Base-by-base conservation (phyloP, 805 yeast genomes). In the Cyberlindnera euphorbiae region DNA sequence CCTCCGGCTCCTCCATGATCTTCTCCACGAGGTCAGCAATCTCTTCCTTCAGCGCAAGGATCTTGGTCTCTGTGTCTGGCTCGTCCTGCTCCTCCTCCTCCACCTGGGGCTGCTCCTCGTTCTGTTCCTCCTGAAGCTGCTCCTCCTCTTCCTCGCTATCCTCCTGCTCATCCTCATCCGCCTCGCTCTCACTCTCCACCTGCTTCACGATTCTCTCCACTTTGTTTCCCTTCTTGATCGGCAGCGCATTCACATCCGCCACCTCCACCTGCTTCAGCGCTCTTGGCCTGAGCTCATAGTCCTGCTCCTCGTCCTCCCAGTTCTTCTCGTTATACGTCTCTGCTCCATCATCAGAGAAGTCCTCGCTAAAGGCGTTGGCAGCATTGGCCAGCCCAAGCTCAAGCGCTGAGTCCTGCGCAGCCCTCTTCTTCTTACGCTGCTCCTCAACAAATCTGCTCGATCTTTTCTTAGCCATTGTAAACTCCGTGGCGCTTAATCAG, bases 1-100 rank as follows among this genome's bases (percentile, higher is more conserved):
- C 95, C 58, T 93, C 97, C 6, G 97, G 96, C 40, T 86, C 85
- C 55, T 88, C 95, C 50, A 77, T 77, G 24, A 90, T 62, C 28
- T 73, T 72, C 26, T 85, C 83, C 1, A 95, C 96, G 32, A 81
- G 59, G 14, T 73, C 77, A 0, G 97, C 96, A 28, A 93, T 74
- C 37, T 83, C 85, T 60, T 88, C 97, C 52, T 88, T 84, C 28
- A 83, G 65, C 39, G 74, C 71, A 6, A 69, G 48, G 17, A 85
- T 64, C 37, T 67, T 68, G 55, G 82, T 82, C 38, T 64, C 69
- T 0, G 74, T 66, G 42, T 77, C 76, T 17, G 60, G 60, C 34
- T 68, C 71, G 22, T 61, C 46, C 9, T 44, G 44, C 13, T 43
- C 38, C 22, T n/a, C 39, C 47, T 4, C 42, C 48, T 50, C 30